phyloP scores from a whole-genome alignment of 768 basidiomycete genomes.

The Phylloporus arenicola region DNA sequence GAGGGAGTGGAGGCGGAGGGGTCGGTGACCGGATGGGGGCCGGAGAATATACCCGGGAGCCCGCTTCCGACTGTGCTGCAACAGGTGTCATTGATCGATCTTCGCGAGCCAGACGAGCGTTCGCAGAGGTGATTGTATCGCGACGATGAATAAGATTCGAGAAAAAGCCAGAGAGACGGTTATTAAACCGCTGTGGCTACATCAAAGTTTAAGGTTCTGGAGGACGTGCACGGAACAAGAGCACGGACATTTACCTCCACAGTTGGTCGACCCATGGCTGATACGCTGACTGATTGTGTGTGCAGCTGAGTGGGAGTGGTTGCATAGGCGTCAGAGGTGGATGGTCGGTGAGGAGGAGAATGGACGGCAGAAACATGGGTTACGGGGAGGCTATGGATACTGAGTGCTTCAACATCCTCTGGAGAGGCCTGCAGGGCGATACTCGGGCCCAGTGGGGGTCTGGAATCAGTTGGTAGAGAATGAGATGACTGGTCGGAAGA shows the following conservation, averaged over 20 bases:
- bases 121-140: conserved; percentile 36
- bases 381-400: conserved; percentile 55
- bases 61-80: conserved; percentile 28
- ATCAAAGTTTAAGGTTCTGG: conserved; percentile 6
- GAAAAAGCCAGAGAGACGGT: conserved; percentile 82
- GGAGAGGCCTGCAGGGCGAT: conserved; percentile 22
- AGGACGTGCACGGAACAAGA: conserved; percentile 2
- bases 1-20: conserved; percentile 65
- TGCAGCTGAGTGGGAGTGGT: background rate
- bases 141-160: conserved; percentile 72
- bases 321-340: conserved; percentile 17
- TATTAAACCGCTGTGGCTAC: conserved; percentile 54
- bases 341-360: conserved; percentile 26
- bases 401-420: conserved; percentile 44
- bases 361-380: conserved; percentile 46
- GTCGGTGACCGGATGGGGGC: conserved; percentile 48
- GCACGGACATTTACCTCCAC: conserved; percentile 45
- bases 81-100: conserved; percentile 27
- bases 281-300: conserved; percentile 13
- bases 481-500: background rate
- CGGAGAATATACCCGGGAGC: conserved; percentile 55
- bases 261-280: conserved; percentile 39
- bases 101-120: conserved; percentile 32
- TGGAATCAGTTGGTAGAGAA: background rate
- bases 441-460: background rate